Base-by-base conservation (phyloP, 1,284 basidiomycete species). In the Leccinum huronense region DNA sequence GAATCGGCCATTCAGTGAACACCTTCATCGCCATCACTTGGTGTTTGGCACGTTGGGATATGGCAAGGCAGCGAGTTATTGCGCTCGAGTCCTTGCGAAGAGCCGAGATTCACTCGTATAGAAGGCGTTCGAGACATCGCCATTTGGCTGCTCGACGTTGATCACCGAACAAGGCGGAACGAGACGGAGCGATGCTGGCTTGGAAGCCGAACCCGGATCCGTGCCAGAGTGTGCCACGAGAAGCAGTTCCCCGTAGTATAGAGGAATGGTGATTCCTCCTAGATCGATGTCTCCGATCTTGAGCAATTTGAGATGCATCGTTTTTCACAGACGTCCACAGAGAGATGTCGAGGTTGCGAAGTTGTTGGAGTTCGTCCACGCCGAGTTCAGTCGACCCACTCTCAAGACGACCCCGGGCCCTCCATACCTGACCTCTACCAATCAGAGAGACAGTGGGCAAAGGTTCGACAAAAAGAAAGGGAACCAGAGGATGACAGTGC, bases 401-500 rank as follows among this genome's bases (percentile, higher is more conserved):
- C 67, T 90, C 88, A 10, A 87, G 76, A 31, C 89, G 84, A n/a
- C 85, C 84, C 27, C 23, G 23, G 23, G 23, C 23, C 23, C 89
- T 84, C 53, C 86, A 74, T 4, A 91, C 75, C 42, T 84, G 81
- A 0, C 80, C 76, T 10, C 91, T 82, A 70, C 93, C 89, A 64
- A 93, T 78, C 63, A 93, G 81, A 1, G 83, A 81, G 30, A 91
- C 74, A 1, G 83, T 80, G 0, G 91, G 89, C 1, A 92, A 76
- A 2, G 88, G 81, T 64, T 93, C 90, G 0, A 87, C 84, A 76
- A 93, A 93, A 14, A 91, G 77, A 11, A 93, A 79, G 2, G 91
- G 90, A 10, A 87, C 76, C 10, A 92, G 79, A 0, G 84, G 82
- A 40, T 84, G 81, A 64, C 80, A 80, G 3, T 81, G 74, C 34